Conservation (phyloP, 495 filamentous ascomycete genomes). For the Podospora fimiseda region DNA sequence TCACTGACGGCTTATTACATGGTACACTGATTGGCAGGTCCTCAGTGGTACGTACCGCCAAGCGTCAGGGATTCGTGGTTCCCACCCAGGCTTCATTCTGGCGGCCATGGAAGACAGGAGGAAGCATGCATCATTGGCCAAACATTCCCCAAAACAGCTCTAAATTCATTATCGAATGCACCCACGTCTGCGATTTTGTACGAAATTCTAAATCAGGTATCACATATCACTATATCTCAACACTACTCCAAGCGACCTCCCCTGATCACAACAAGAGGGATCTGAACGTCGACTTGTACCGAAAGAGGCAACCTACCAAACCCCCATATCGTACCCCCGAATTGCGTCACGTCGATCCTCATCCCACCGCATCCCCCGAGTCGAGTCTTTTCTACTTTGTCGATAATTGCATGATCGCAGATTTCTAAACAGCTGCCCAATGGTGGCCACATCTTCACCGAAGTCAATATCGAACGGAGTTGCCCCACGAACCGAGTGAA, state of each 20-base stretch:
- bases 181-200: not conserved
- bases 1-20: not conserved
- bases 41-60: not conserved
- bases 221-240: not conserved
- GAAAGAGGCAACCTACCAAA: no score
- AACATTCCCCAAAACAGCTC: not conserved
- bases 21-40: not conserved
- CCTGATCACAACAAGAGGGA: not conserved
- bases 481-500: slow-evolving; percentile 48
- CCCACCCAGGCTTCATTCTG: not conserved
- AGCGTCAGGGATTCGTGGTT: not conserved
- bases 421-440: slow-evolving; percentile 13
- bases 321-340: not conserved
- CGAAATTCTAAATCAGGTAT: no score
- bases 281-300: no score
- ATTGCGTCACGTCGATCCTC: slow-evolving; percentile 2
- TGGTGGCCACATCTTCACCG: slow-evolving; percentile 17
- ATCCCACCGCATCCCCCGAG: not conserved
- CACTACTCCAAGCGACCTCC: not conserved
- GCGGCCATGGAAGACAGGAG: no score
- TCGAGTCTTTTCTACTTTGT: not conserved
- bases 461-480: slow-evolving; percentile 17
- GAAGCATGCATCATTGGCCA: no score
- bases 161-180: not conserved
- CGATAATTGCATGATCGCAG: slow-evolving; percentile 10